Base-by-base conservation (phyloP, 2,329 filamentous ascomycete species). In the Trichoderma aggressivum region DNA sequence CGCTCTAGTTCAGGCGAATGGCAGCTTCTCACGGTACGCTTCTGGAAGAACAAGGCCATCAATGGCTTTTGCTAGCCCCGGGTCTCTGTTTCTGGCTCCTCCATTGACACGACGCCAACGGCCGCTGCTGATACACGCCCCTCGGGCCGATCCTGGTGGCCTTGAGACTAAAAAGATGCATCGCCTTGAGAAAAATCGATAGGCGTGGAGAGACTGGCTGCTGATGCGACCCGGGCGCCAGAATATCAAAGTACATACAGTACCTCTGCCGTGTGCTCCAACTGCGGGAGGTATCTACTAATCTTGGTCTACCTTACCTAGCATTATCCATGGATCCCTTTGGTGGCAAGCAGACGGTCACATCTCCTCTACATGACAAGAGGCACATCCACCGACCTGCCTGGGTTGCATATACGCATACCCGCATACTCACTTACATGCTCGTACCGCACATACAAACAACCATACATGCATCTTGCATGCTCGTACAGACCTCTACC, bases 111-210 rank as follows among this genome's bases (percentile, higher is more conserved):
- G 36, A 50, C 64, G 62, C 64, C 53, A 43, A 43, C 64, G 53
- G 64, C 56, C 65, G 56, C 43, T 56, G 65, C 65, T 50, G 32
- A 18, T 60, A 60, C 65, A 59, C 55, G 21, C 64, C 66, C 66
- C 56, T 61, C 66, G 66, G 66, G 39, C 66, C 66, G 66, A 69
- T 61, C 66, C 66, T 69, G 66, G 26, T 69, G 66, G 56, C 39
- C 66, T 26, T 24, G 56, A 53, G 43, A 36, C 66, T 60, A 61
- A 50, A 53, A 24, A 36, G 24, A 26, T 43, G 7, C 7, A 24
- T 56, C 32, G 50, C 56, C 47, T 26, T 30, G 39, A 50, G 39
- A 50, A 32, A 28, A 56, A 36, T 39, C 58, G 36, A 32, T 53
- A 53, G 47, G 26, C 39, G 7, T 50, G 30, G 34, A 26, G 26